A percentile compares a stretch with the other conserved stretches of the same genome.
Evolutionary conservation across 2,329 filamentous ascomycete species (phyloP).

Genomic region (Pleomassaria siparia): DNA sequence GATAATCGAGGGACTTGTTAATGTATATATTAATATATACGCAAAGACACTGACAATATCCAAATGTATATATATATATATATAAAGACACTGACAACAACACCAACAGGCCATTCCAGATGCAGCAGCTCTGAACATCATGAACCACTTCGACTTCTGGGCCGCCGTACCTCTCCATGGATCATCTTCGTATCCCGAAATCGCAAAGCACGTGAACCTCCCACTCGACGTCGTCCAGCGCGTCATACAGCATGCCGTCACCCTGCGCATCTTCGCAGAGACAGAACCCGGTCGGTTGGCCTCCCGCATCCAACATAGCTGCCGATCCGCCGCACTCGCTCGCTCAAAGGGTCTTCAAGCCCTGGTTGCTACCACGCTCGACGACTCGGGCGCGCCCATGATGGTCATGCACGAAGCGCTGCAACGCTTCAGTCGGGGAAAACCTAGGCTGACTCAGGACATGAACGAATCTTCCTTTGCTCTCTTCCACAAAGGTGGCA

Average conservation of each 20-base stretch:
- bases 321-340: slow-evolving; percentile 31
- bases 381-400: slow-evolving; percentile 31
- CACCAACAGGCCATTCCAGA: slow-evolving; percentile 49
- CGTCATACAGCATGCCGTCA: slow-evolving; percentile 38
- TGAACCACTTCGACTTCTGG: slow-evolving; percentile 59
- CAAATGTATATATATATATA: too few species aligned
- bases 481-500: slow-evolving; percentile 28
- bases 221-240: slow-evolving; percentile 32
- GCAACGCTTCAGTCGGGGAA: slow-evolving; percentile 27
- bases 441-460: slow-evolving; percentile 21
- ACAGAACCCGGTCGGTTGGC: slow-evolving; percentile 15
- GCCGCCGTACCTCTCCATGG: slow-evolving; percentile 52
- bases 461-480: slow-evolving; percentile 32
- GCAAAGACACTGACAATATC: too few species aligned
- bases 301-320: slow-evolving; percentile 26
- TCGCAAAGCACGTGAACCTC: slow-evolving; percentile 28
- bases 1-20: neutral
- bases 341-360: slow-evolving; percentile 25
- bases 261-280: slow-evolving; percentile 39
- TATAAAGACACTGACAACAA: slow-evolving; percentile 5
- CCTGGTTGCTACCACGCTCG: slow-evolving; percentile 27
- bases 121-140: slow-evolving; percentile 48
- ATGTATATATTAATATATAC: too few species aligned
- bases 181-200: slow-evolving; percentile 42
- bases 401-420: slow-evolving; percentile 31